phyloP scores from a whole-genome alignment of 2,329 filamentous ascomycete species.

The Esteya vermicola region DNA sequence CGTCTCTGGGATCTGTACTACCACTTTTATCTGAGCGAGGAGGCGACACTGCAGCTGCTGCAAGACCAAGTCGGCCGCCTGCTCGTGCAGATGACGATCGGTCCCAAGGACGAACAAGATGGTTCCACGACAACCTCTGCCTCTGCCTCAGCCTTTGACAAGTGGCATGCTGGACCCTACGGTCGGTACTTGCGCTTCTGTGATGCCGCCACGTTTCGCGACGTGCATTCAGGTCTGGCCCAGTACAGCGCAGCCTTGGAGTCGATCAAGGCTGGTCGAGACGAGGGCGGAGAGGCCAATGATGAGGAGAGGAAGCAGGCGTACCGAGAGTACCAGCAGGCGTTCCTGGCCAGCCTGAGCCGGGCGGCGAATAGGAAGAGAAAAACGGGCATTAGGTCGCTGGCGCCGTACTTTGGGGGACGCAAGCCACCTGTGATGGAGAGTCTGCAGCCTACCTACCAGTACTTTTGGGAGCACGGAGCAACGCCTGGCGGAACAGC shows the following conservation, averaged over 20 bases:
- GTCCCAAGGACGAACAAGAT: too few relatives aligned
- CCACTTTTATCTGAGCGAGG: slow-evolving; percentile 31
- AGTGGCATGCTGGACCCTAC: slow-evolving; percentile 32
- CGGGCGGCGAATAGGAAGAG: too few relatives aligned
- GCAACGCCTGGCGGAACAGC: slow-evolving; percentile 10
- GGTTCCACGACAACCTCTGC: slow-evolving; percentile 4
- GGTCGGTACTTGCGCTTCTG: slow-evolving; percentile 31
- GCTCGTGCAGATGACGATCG: too few relatives aligned
- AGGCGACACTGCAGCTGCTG: slow-evolving; percentile 21
- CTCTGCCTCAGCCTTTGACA: slow-evolving; percentile 19
- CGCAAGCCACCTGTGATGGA: slow-evolving; percentile 10
- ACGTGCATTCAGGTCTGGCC: slow-evolving; percentile 25
- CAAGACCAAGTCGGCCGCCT: slow-evolving; percentile 29
- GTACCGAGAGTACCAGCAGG: too few relatives aligned
- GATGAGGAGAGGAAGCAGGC: too few relatives aligned
- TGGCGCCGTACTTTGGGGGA: too few relatives aligned
- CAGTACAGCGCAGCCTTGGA: not conserved
- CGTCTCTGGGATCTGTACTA: slow-evolving; percentile 42
- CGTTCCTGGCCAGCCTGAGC: too few relatives aligned
- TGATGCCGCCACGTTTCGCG: slow-evolving; percentile 28
- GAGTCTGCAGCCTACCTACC: slow-evolving; percentile 8
- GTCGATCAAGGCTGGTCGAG: not conserved
- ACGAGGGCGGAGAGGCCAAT: too few relatives aligned
- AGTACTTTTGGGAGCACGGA: slow-evolving; percentile 23
- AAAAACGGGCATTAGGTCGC: too few relatives aligned